Evolutionary conservation across 305 asterid genomes (phyloP).

Genomic region (Fraxinus angustifolia): DNA sequence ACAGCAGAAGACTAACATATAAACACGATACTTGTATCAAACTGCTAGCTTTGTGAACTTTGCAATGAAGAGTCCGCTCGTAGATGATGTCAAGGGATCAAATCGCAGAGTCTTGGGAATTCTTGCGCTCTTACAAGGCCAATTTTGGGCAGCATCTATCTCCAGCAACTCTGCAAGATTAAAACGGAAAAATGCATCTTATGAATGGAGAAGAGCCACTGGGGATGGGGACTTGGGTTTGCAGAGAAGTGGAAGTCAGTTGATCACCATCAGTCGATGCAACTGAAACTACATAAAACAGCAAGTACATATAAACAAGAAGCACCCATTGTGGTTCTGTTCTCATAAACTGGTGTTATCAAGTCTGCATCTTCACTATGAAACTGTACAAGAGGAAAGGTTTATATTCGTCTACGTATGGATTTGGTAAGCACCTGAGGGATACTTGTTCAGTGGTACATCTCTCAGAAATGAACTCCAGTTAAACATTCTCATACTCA

Average conservation of each 20-base stretch:
- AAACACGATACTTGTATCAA: slow-evolving; percentile 24
- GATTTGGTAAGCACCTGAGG: background rate
- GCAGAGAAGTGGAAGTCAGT: background rate
- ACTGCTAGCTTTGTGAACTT: slow-evolving; percentile 64
- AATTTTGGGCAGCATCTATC: slow-evolving; percentile 54
- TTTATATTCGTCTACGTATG: background rate
- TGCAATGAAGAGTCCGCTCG: slow-evolving; percentile 86
- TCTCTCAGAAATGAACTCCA: background rate
- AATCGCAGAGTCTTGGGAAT: slow-evolving; percentile 64
- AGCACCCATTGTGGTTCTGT: background rate
- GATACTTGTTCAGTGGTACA: background rate
- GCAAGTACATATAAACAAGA: background rate
- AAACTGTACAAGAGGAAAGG: background rate
- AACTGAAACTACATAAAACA: background rate
- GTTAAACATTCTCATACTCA: background rate
- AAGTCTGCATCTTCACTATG: background rate
- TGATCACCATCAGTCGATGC: background rate
- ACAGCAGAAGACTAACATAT: background rate
- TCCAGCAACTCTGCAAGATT: slow-evolving; percentile 62
- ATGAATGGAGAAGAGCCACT: background rate
- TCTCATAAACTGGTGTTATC: background rate
- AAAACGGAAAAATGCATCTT: slow-evolving; percentile 7
- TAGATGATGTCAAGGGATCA: slow-evolving; percentile 70
- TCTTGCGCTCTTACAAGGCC: slow-evolving; percentile 77
- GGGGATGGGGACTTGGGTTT: background rate